These are phyloP conservation scores for Phytopythium ostracodes DNA, from an alignment of 352 stramenopile genomes.

Conservation along the genomic window DNA sequence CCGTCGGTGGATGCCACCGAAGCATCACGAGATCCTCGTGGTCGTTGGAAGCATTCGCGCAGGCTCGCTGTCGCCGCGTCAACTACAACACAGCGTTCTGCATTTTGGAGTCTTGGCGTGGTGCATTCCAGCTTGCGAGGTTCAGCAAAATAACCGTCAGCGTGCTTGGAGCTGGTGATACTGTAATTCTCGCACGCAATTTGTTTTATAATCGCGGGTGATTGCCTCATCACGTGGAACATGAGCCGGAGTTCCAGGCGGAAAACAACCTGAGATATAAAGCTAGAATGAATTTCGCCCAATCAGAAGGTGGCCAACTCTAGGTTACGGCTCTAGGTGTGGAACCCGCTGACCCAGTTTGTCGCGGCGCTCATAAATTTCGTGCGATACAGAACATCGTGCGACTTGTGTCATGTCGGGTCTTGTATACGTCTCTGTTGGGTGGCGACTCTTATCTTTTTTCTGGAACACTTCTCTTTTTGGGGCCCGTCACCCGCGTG, in stretches of 20 bases:
- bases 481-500: not conserved
- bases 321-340: not conserved
- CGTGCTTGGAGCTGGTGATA: too few relatives aligned
- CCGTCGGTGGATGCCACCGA: not conserved
- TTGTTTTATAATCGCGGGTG: not conserved
- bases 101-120: too few relatives aligned
- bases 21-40: not conserved
- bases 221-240: not conserved
- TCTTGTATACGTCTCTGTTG: not conserved
- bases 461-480: slow-evolving; percentile 1
- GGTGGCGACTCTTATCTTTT: slow-evolving; percentile 1
- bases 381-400: not conserved
- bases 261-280: not conserved
- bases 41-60: not conserved
- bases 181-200: not conserved
- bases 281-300: not conserved
- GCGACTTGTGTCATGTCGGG: not conserved
- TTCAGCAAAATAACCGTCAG: too few relatives aligned
- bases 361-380: not conserved
- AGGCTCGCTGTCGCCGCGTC: not conserved
- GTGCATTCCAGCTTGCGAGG: too few relatives aligned
- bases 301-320: not conserved
- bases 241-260: not conserved
- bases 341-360: not conserved
- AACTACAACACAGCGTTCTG: too few relatives aligned